Base-by-base conservation (phyloP, 345 rosid genomes). In the Gossypium raimondii region DNA sequence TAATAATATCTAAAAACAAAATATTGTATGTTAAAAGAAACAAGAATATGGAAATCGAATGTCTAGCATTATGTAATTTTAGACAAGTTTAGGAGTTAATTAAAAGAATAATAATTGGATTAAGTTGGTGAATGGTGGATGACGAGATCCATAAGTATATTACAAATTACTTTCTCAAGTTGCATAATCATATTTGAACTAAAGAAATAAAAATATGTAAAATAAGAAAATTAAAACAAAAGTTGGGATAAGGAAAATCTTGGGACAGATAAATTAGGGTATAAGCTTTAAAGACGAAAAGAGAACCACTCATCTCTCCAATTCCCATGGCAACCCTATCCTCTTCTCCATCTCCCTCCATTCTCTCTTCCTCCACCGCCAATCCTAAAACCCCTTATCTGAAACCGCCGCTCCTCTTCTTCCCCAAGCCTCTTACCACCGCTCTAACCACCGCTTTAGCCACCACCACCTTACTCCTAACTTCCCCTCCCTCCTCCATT, bases 241-340 rank as follows among this genome's bases (percentile, higher is more conserved):
- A 9, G 60, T 57, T 2, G 16, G 67, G 67, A 63, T 63, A 63
- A 63, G 48, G 67, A 17, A 43, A 43, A 8, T 17, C 8, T 58
- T 11, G 13, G 41, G 22, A 34, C 12, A 56, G 60, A 57, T 57
- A 57, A 57, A 9, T 7, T 17, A 16, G 18, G 6, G 9, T 52
- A 57, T 1, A 61, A 62, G 22, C 9, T 17, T 9, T n/a, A 64
- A 41, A 61, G 20, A 62, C 12, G 1, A 2, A 8, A 62, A 4
- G 44, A 14, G 3, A 34, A 16, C 38, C 71, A 47, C 55, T 9
- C 17, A 47, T 67, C 7, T 8, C 67, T 7, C 51, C 70, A 67
- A 45, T 45, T 47, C 71, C 55, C 11, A 67, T 67, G 71, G 55
- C 55, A 29, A 67, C 71, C 70, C 18, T 67, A 67, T 47, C 71